A percentile compares a stretch with the other conserved stretches of the same genome.
Conservation (phyloP, 1,139 yeast genomes). For the Geotrichum fermentans region DNA sequence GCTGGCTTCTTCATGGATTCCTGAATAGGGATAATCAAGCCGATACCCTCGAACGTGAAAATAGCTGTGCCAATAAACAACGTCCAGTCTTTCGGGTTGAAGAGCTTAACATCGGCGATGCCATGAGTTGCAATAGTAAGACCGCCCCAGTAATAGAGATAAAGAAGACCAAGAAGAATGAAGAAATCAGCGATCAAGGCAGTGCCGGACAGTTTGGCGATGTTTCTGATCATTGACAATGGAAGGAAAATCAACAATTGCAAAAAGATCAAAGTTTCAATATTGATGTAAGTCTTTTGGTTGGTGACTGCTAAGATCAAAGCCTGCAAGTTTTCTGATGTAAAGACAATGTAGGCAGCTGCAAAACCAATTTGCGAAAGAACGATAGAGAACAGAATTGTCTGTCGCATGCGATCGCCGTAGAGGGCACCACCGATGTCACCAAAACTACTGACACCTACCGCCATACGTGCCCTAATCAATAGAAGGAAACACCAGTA, state of each 20-base stretch:
- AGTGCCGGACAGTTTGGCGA: slow-evolving; percentile 79
- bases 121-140: slow-evolving; percentile 52
- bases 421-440: slow-evolving; percentile 75
- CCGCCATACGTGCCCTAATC: slow-evolving; percentile 54
- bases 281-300: slow-evolving; percentile 32
- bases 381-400: slow-evolving; percentile 72
- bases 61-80: slow-evolving; percentile 92
- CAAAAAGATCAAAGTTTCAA: slow-evolving; percentile 54
- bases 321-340: slow-evolving; percentile 77
- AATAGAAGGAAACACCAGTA: slow-evolving; percentile 81
- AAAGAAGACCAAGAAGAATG: slow-evolving; percentile 76
- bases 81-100: slow-evolving; percentile 71
- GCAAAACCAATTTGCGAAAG: slow-evolving; percentile 91
- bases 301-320: slow-evolving; percentile 43
- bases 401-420: slow-evolving; percentile 63
- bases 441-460: slow-evolving; percentile 74
- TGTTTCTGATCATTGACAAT: slow-evolving; percentile 77
- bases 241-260: slow-evolving; percentile 76
- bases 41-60: slow-evolving; percentile 95
- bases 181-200: slow-evolving; percentile 86
- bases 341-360: slow-evolving; percentile 92
- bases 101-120: slow-evolving; percentile 53
- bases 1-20: slow-evolving; percentile 86
- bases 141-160: slow-evolving; percentile 69
- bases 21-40: slow-evolving; percentile 87